phyloP scores from a whole-genome alignment of 2,329 filamentous ascomycete species.

The Aspergillus floridensis region DNA sequence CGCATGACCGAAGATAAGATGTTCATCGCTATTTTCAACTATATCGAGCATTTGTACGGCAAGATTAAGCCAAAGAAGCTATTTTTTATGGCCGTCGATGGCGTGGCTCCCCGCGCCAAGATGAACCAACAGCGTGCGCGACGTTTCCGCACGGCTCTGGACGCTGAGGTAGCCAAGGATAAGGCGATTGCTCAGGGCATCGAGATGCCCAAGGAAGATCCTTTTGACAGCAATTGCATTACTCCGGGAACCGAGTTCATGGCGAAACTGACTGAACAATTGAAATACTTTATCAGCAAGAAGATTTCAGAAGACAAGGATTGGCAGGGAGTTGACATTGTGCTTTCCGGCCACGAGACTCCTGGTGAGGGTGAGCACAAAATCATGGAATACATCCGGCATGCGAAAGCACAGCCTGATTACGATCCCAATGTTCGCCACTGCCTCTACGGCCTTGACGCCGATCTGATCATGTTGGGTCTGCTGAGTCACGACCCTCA shows the following conservation, averaged over 20 bases:
- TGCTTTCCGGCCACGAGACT: conserved; percentile 95
- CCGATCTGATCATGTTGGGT: conserved; percentile 97
- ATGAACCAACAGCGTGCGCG: conserved; percentile 99
- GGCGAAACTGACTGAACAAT: conserved; percentile 88
- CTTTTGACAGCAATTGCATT: conserved; percentile 99
- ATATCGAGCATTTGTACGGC: conserved; percentile 96
- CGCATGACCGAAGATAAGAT: conserved; percentile 97
- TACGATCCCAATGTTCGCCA: conserved; percentile 94
- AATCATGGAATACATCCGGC: conserved; percentile 99
- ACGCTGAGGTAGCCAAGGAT: conserved; percentile 83
- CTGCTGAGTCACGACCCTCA: conserved; percentile 96
- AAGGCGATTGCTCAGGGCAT: conserved; percentile 87
- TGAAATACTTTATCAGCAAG: conserved; percentile 98
- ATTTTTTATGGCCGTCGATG: conserved; percentile 99
- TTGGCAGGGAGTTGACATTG: conserved; percentile 95
- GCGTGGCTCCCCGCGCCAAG: conserved; percentile 94
- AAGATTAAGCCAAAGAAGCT: conserved; percentile 98
- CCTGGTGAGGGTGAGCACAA: conserved; percentile 98
- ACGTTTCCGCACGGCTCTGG: conserved; percentile 89
- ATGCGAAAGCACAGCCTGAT: conserved; percentile 88
- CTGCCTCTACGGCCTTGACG: conserved; percentile 94
- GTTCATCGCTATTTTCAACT: conserved; percentile 99
- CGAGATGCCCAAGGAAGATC: conserved; percentile 89
- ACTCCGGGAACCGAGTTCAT: conserved; percentile 96
- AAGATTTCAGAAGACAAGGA: conserved; percentile 96